A percentile compares a stretch with the other conserved stretches of the same genome.
Conservation (phyloP, 2,329 filamentous ascomycete genomes). For the Boeremia exigua region DNA sequence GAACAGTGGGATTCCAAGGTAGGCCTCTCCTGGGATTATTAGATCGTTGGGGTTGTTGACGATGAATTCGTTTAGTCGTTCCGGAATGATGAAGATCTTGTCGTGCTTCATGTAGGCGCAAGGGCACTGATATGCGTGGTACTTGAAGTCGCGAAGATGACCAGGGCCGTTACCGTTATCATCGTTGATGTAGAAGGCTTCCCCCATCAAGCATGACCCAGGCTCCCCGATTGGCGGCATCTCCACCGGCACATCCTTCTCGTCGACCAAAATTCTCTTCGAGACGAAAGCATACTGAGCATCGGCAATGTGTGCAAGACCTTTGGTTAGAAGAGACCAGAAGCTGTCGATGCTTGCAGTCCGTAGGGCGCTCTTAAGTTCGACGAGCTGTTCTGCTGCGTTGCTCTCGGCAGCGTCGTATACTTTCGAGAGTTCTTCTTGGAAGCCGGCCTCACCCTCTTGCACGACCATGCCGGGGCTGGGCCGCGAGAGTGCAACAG, state of each 20-base stretch:
- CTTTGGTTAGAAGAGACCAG: slow-evolving; percentile 69
- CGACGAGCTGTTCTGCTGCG: slow-evolving; percentile 65
- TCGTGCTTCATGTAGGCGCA: slow-evolving; percentile 74
- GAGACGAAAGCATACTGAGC: slow-evolving; percentile 74
- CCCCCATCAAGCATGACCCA: slow-evolving; percentile 68
- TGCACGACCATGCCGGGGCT: slow-evolving; percentile 53
- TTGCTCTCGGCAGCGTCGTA: slow-evolving; percentile 60
- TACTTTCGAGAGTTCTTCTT: slow-evolving; percentile 42
- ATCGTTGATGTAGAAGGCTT: slow-evolving; percentile 71
- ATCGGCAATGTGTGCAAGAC: slow-evolving; percentile 66
- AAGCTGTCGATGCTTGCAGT: slow-evolving; percentile 64
- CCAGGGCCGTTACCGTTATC: slow-evolving; percentile 57
- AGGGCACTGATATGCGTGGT: slow-evolving; percentile 68
- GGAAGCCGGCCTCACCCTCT: slow-evolving; percentile 53
- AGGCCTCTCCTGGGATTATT: slow-evolving; percentile 68
- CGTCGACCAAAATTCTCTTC: slow-evolving; percentile 66
- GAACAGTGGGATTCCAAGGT: slow-evolving; percentile 70
- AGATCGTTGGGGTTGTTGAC: slow-evolving; percentile 67
- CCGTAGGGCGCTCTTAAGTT: slow-evolving; percentile 63
- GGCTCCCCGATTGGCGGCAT: slow-evolving; percentile 67
- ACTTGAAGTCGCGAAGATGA: slow-evolving; percentile 66
- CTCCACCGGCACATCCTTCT: slow-evolving; percentile 64
- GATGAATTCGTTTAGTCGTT: slow-evolving; percentile 64
- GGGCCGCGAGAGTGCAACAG: slow-evolving; percentile 51
- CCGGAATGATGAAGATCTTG: slow-evolving; percentile 72